Percentiles rank a stretch among this genome's conserved stretches.
Evolutionary conservation across 2,329 filamentous ascomycete genomes (phyloP).

Genomic region (Aureobasidium sp.): DNA sequence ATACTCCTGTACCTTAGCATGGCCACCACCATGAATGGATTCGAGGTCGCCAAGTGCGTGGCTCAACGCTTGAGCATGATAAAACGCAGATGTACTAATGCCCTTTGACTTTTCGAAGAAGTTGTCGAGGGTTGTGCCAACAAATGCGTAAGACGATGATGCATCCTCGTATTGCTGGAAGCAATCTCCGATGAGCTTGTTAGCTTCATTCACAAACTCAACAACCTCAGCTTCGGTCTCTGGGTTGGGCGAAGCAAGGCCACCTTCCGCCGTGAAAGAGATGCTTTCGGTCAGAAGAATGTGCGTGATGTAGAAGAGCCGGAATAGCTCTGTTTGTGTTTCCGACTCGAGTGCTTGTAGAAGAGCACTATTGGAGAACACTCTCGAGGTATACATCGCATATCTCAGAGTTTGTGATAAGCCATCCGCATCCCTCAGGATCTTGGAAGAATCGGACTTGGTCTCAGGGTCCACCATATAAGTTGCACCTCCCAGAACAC

Average conservation of each 20-base stretch:
- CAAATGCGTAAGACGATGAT: conserved; percentile 15
- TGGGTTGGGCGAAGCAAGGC: conserved; percentile 30
- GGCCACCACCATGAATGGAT: conserved; percentile 34
- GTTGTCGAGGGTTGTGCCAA: conserved; percentile 21
- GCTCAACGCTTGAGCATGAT: conserved; percentile 32
- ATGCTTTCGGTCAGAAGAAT: conserved; percentile 54
- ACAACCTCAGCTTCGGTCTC: conserved; percentile 39
- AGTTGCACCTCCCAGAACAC: conserved; percentile 60
- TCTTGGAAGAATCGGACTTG: conserved; percentile 8
- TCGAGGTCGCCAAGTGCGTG: conserved; percentile 30
- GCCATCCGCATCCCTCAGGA: conserved; percentile 57
- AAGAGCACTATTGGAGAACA: conserved; percentile 42
- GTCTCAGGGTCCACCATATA: conserved; percentile 45
- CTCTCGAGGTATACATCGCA: conserved; percentile 57
- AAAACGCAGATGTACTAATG: conserved; percentile 26
- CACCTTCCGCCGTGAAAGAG: conserved; percentile 46
- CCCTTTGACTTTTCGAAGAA: conserved; percentile 18
- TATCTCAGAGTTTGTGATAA: conserved; percentile 68
- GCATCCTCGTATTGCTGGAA: conserved; percentile 7
- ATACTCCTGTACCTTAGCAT: conserved; percentile 25
- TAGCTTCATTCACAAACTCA: conserved; percentile 44
- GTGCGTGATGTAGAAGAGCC: conserved; percentile 44
- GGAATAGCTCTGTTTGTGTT: conserved; percentile 34
- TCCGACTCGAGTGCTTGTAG: conserved; percentile 26
- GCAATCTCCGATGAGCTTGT: conserved; percentile 18